These are phyloP conservation scores for Boletus edulis DNA, from an alignment of 768 basidiomycete genomes.

Conservation along the genomic window DNA sequence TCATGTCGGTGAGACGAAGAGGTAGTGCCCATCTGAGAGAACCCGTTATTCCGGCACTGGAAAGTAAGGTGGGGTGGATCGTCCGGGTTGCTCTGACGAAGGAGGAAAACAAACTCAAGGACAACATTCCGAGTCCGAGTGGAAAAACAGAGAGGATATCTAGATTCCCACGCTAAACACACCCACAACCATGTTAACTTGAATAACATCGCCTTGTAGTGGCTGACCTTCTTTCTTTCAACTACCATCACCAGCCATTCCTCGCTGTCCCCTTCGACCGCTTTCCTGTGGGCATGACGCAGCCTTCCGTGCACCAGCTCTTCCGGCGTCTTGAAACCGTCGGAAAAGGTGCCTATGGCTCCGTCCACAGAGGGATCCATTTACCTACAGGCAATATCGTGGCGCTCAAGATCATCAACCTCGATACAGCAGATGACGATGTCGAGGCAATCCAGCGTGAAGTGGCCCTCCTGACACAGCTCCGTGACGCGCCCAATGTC, in stretches of 20 bases:
- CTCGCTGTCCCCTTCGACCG: not conserved
- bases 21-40: conserved; percentile 24
- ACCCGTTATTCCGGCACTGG: conserved; percentile 11
- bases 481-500: conserved; percentile 87
- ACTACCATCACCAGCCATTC: conserved; percentile 1
- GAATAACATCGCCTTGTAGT: not conserved
- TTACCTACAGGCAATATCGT: conserved; percentile 83
- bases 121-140: conserved; percentile 10
- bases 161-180: conserved; percentile 18
- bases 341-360: conserved; percentile 94
- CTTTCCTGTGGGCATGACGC: conserved; percentile 33
- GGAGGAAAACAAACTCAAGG: conserved; percentile 18
- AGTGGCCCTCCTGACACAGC: conserved; percentile 86
- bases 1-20: conserved; percentile 15
- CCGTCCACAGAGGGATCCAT: conserved; percentile 89
- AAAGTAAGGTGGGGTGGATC: conserved; percentile 15
- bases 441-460: conserved; percentile 96
- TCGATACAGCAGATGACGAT: conserved; percentile 96
- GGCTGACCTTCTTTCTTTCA: not conserved
- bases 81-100: conserved; percentile 22
- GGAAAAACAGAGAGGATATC: not conserved
- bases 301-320: conserved; percentile 71
- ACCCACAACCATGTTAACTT: too few relatives aligned
- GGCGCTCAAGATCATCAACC: conserved; percentile 97
- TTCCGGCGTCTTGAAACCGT: conserved; percentile 88